phyloP scores from a whole-genome alignment of 116 monocot species.

The Iris pallida region DNA sequence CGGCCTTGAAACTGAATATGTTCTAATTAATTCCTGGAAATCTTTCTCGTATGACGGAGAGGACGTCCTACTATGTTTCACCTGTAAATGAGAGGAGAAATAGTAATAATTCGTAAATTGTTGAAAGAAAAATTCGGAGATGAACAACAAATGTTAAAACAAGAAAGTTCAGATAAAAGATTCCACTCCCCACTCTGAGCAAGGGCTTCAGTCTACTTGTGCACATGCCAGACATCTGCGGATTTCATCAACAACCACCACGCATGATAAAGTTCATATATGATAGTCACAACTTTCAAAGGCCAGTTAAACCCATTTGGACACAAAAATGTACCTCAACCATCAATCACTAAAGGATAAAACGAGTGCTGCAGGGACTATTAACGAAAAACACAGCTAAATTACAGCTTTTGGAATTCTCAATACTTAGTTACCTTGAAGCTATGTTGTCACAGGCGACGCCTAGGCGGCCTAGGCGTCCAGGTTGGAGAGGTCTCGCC shows the following conservation, averaged over 20 bases:
- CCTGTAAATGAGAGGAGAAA: conserved; percentile 38
- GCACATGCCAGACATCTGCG: background rate
- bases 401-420: background rate
- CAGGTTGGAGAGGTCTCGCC: too few relatives aligned
- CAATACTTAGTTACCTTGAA: background rate
- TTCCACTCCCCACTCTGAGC: background rate
- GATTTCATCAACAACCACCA: background rate
- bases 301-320: background rate
- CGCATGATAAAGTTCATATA: background rate
- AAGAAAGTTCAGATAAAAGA: background rate
- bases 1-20: conserved; percentile 29
- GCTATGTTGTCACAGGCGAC: too few relatives aligned
- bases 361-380: background rate
- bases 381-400: background rate
- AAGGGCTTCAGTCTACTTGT: background rate
- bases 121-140: background rate
- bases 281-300: background rate
- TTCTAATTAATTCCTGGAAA: conserved; percentile 60
- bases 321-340: background rate
- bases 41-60: conserved; percentile 54
- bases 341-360: background rate
- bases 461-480: too few relatives aligned
- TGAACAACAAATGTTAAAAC: too few relatives aligned
- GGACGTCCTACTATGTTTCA: conserved; percentile 76
- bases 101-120: background rate